A percentile compares a stretch with the other conserved stretches of the same genome.
These are phyloP conservation scores for Nevesoporus exiguus DNA, from an alignment of 768 basidiomycete genomes.

Conservation along the genomic window DNA sequence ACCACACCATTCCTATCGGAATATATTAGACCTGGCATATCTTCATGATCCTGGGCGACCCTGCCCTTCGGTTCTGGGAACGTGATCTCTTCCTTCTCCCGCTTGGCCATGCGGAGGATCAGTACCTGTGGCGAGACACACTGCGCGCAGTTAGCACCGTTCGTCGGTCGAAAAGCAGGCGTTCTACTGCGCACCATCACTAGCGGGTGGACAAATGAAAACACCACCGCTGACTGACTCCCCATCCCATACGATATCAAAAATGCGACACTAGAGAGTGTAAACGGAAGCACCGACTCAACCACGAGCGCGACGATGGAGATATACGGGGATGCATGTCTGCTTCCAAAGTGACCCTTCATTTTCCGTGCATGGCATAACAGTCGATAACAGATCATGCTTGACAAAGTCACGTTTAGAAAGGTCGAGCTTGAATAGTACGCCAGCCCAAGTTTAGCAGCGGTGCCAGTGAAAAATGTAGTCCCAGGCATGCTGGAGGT, in stretches of 20 bases:
- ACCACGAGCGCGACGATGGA: not conserved
- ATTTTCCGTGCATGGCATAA: not conserved
- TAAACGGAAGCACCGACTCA: not conserved
- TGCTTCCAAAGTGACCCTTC: not conserved
- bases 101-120: not conserved
- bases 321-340: not conserved
- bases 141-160: not conserved
- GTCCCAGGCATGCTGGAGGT: not conserved
- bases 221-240: not conserved
- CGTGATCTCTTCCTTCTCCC: not conserved
- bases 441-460: not conserved
- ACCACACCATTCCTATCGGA: not conserved
- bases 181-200: not conserved
- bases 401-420: constrained; percentile 7
- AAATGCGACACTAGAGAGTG: not conserved
- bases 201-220: not conserved
- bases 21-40: not conserved
- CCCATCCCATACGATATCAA: not conserved
- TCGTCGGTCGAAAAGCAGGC: not conserved
- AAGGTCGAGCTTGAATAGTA: constrained; percentile 5
- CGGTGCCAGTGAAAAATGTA: constrained; percentile 4
- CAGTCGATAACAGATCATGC: constrained; percentile 9
- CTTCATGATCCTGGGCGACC: not conserved
- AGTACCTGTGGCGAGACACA: not conserved
- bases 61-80: not conserved